These are phyloP conservation scores for Hyaloscypha bicolor DNA, from an alignment of 495 filamentous ascomycete genomes.

Conservation along the genomic window DNA sequence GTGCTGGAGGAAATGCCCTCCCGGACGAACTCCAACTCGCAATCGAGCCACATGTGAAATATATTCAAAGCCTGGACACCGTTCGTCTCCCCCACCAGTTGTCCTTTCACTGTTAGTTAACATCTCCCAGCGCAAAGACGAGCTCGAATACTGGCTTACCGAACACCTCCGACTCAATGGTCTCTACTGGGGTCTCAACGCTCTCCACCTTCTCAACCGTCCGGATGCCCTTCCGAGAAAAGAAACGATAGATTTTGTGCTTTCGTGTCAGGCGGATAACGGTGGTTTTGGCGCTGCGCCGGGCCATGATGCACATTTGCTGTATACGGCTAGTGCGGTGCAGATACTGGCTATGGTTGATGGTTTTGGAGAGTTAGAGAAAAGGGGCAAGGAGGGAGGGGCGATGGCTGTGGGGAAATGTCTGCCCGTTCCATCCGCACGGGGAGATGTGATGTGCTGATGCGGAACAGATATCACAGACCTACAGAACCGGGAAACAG, in stretches of 20 bases:
- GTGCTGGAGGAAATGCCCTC: conserved; percentile 21
- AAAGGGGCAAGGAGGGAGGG: conserved; percentile 70
- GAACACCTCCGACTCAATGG: conserved; percentile 94
- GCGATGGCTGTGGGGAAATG: conserved; percentile 58
- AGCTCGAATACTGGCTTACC: conserved; percentile 95
- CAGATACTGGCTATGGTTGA: conserved; percentile 87
- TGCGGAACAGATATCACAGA: conserved; percentile 68
- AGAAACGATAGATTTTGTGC: conserved; percentile 85
- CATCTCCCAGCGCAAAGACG: conserved; percentile 69
- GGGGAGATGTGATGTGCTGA: conserved; percentile 17
- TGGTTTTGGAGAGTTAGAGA: conserved; percentile 82
- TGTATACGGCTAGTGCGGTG: conserved; percentile 91
- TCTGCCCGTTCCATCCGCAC: conserved; percentile 20
- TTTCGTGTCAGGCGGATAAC: conserved; percentile 83
- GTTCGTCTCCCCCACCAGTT: conserved; percentile 47
- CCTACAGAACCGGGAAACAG: conserved; percentile 78
- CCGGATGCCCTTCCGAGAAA: conserved; percentile 79
- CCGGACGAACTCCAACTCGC: conserved; percentile 63
- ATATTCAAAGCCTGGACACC: conserved; percentile 90
- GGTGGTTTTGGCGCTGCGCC: conserved; percentile 94
- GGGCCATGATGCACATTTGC: conserved; percentile 91
- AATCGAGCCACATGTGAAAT: conserved; percentile 81
- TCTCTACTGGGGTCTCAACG: conserved; percentile 93
- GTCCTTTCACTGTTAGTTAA: conserved; percentile 12
- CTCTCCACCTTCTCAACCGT: conserved; percentile 80